Base-by-base conservation (phyloP, 2,329 filamentous ascomycete species). In the Aspergillus sp. region DNA sequence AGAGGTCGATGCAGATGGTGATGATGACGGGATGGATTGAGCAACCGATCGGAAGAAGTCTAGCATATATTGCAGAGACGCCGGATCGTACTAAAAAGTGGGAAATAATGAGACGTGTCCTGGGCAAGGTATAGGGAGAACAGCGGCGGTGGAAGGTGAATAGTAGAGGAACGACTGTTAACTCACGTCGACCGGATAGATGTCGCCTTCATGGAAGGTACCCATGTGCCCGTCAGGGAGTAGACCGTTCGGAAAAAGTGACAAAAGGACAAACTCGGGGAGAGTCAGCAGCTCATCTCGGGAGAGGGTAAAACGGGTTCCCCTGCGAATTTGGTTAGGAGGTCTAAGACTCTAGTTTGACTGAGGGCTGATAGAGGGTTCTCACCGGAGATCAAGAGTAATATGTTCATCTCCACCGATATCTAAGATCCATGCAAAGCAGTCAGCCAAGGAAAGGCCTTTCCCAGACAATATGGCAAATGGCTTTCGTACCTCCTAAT, bases 201-300 rank as follows among this genome's bases (percentile, higher is more conserved):
- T 91, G 76, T 98, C 94, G 67, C 91, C 91, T 70, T 98, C 95
- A 65, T 92, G 87, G 76, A 94, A 96, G 55, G 91, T 90, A 73
- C 91, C 95, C 87, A 96, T 91, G 73, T 98, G 94, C 15, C 94
- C 93, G 76, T 99, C 95, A 5, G 95, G 95, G 64, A 99, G 92
- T 23, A 99, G 85, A n/a, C 95, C 95, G 75, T 99, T 99, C 41
- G 95, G 95, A 71, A 99, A 99, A 43, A 99, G 84, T n/a, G 95
- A 99, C 43, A 99, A 83, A 48, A 99, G 85, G 49, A 99, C 95
- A 72, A 99, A 99, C 81, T 99, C 95, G 56, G 95, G 95, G 52
- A 99, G 84, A 9, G 95, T 99, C 65, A 99, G 82, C 55, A 99
- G 85, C 78, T 99, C 95, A 73, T 99, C 95, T 74, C 95, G 85